Evolutionary conservation across 1,139 yeast genomes (phyloP).

Genomic region (Eremothecium cymbalariae): DNA sequence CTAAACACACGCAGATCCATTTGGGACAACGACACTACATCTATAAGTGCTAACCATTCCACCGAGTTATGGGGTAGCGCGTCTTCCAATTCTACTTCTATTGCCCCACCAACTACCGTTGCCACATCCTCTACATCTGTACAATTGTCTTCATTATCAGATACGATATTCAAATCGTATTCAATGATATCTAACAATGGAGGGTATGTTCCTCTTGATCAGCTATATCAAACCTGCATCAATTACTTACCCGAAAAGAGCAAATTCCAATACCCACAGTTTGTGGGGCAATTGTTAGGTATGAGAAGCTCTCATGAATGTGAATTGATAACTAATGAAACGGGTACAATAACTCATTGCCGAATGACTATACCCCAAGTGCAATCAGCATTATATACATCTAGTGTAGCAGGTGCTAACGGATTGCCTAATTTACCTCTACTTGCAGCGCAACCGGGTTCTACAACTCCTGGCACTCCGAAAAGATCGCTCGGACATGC

Average conservation of each 20-base stretch:
- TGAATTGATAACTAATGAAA: slow-evolving; percentile 18
- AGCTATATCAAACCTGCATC: slow-evolving; percentile 19
- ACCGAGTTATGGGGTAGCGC: slow-evolving; percentile 16
- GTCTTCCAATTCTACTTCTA: slow-evolving; percentile 10
- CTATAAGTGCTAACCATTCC: slow-evolving; percentile 6
- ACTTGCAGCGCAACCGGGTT: background rate
- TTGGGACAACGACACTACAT: slow-evolving; percentile 18
- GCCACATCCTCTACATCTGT: slow-evolving; percentile 1
- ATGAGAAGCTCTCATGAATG: slow-evolving; percentile 21
- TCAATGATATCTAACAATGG: slow-evolving; percentile 1
- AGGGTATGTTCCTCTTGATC: slow-evolving; percentile 19
- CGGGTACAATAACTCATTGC: slow-evolving; percentile 24
- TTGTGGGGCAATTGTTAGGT: slow-evolving; percentile 17
- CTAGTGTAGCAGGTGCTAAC: background rate
- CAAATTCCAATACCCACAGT: slow-evolving; percentile 14
- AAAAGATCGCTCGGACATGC: slow-evolving; percentile 4
- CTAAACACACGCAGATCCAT: slow-evolving; percentile 19
- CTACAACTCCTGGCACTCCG: slow-evolving; percentile 5
- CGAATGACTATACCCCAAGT: slow-evolving; percentile 11
- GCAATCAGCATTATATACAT: background rate
- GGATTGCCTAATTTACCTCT: background rate
- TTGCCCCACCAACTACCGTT: slow-evolving; percentile 4
- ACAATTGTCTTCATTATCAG: background rate
- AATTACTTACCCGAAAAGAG: slow-evolving; percentile 13
- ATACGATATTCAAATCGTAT: slow-evolving; percentile 1